Evolutionary conservation across 1,284 basidiomycete genomes (phyloP), one percentile per base, ranked within the genome.

Genomic region (Heterobasidion occidentale): DNA sequence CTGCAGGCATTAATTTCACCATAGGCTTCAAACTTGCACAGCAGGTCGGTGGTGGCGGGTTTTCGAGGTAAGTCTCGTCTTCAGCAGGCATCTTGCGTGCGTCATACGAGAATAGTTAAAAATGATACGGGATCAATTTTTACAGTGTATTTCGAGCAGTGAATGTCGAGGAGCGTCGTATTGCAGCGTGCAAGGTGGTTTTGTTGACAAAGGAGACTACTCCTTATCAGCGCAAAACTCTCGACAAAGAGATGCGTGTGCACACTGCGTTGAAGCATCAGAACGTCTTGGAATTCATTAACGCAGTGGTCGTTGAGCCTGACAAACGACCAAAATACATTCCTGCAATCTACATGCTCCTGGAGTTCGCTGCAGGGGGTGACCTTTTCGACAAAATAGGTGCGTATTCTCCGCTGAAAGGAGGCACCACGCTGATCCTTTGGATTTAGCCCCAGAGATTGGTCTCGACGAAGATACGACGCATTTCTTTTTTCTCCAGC

Each of bases 331-430:
- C 74, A 4, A 67, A 71, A 0, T 91, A 84, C 64, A 71, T 86
- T 1, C 88, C 92, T 0, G 94, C 90, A 0, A 79, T 94, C 46
- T 99, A 98, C 68, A 93, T 99, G 78, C 74, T 98, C 33, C 75
- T 99, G 61, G 96, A 98, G 70, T 76, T 96, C 46, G 96, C 95
- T 0, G 87, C 87, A 1, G 95, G 94, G 48, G 96, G 97, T 0
- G 96, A 99, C 70, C 72, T 99, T 46, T 99, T 99, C 68, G 97
- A 99, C 73, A 98, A 98, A 77, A 98, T 99, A 59, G 90, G 94
- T 94, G 65, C n/a, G 20, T 7, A 36, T 20, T 15, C 51, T 33
- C 50, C 5, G 33, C 33, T 9, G 27, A 17, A 34, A 14, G 8
- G 20, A 46, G 15, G 12, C n/a, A 9, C 20, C 38, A n/a, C 15